Conservation (phyloP, 495 filamentous ascomycete species). For the Podospora australis region DNA sequence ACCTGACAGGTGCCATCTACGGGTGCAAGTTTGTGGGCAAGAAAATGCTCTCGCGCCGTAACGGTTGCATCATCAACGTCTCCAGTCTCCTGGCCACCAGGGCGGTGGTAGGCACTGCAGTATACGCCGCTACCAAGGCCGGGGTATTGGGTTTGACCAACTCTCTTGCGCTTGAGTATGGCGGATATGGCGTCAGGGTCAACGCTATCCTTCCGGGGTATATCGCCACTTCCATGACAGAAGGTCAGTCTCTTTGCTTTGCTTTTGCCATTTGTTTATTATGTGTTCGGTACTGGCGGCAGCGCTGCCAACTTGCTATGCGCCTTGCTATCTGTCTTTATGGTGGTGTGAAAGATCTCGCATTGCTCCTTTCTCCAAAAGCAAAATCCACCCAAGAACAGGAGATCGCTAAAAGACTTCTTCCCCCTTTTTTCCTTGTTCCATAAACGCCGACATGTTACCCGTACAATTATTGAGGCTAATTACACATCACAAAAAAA, state of each 20-base stretch:
- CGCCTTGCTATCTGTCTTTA: no score
- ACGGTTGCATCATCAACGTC: slow-evolving; percentile 67
- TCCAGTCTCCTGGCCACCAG: slow-evolving; percentile 63
- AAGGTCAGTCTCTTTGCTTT: slow-evolving; percentile 40
- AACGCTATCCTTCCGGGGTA: slow-evolving; percentile 84
- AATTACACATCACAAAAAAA: not conserved
- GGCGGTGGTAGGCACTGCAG: slow-evolving; percentile 56
- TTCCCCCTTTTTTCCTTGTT: not conserved
- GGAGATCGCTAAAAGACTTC: not conserved
- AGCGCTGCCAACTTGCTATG: no score
- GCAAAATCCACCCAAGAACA: no score
- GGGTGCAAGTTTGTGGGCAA: slow-evolving; percentile 53
- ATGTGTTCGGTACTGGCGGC: no score
- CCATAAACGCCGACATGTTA: not conserved
- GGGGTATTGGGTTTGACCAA: slow-evolving; percentile 60
- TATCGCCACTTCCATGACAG: slow-evolving; percentile 71
- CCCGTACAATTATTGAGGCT: not conserved
- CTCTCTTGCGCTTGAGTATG: slow-evolving; percentile 60
- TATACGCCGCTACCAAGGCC: slow-evolving; percentile 76
- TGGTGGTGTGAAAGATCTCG: no score
- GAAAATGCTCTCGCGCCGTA: slow-evolving; percentile 30
- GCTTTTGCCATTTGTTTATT: not conserved
- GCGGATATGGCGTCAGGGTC: slow-evolving; percentile 52
- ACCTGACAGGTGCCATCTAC: slow-evolving; percentile 64
- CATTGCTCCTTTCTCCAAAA: no score